Conservation (phyloP, 305 asterid genomes). For the Fraxinus latifolia region DNA sequence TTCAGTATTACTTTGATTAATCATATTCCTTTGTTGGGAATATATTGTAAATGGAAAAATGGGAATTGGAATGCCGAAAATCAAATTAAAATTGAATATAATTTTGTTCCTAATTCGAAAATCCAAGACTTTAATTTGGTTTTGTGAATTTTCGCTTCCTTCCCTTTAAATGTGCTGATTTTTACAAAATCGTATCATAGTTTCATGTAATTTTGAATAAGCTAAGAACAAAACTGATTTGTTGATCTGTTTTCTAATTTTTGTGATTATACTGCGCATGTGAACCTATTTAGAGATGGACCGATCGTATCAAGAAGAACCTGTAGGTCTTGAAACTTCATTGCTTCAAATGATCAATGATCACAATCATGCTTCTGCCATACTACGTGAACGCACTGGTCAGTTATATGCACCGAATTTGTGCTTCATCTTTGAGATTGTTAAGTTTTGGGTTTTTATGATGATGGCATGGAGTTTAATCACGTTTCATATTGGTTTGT, state of each 20-base stretch:
- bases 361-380: conserved; percentile 46
- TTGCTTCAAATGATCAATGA: conserved; percentile 58
- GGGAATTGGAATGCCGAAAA: background rate
- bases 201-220: background rate
- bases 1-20: background rate
- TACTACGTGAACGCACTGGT: conserved; percentile 63
- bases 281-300: background rate
- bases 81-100: background rate
- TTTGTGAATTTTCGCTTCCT: background rate
- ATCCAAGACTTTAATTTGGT: background rate
- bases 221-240: background rate
- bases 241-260: background rate
- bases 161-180: background rate
- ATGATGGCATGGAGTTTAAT: background rate
- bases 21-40: background rate
- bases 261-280: background rate
- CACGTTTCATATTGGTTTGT: background rate
- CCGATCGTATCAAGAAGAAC: conserved; percentile 30
- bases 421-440: background rate
- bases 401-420: conserved; percentile 8
- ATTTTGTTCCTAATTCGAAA: background rate
- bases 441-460: background rate
- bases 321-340: conserved; percentile 62
- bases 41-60: background rate
- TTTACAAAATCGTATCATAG: background rate